phyloP scores from a whole-genome alignment of 352 stramenopile genomes.

The Phytophthora pistaciae region DNA sequence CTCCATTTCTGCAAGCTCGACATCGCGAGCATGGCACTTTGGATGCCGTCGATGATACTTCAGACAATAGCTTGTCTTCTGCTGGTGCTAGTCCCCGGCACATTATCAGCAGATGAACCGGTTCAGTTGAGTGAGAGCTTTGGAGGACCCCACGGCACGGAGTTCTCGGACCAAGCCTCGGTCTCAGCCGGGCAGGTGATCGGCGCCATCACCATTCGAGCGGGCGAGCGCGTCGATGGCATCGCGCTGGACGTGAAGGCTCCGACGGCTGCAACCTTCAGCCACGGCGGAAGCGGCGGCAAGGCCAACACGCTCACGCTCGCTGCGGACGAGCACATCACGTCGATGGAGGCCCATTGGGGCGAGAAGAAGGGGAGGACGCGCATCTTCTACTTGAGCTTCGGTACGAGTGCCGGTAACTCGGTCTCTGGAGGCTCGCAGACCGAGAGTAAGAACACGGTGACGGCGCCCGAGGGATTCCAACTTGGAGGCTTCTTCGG shows the following conservation, averaged over 20 bases:
- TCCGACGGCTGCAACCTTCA: constrained; percentile 27
- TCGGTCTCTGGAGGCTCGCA: constrained; percentile 14
- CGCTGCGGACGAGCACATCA: constrained; percentile 22
- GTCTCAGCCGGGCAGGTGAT: constrained; percentile 23
- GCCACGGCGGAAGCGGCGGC: background rate
- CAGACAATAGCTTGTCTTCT: constrained; percentile 15
- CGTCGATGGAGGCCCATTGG: constrained; percentile 40
- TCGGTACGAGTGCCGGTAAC: constrained; percentile 31
- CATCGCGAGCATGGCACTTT: constrained; percentile 4
- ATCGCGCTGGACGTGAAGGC: constrained; percentile 24
- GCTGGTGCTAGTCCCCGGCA: constrained; percentile 1
- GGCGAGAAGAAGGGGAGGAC: constrained; percentile 23
- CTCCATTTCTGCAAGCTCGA: constrained; percentile 21
- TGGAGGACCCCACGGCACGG: constrained; percentile 24
- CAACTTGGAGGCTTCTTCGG: constrained; percentile 38
- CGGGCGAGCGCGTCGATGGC: constrained; percentile 21
- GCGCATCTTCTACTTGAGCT: constrained; percentile 31
- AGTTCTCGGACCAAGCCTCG: constrained; percentile 31
- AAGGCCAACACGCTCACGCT: background rate
- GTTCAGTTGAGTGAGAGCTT: constrained; percentile 33
- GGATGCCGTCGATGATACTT: constrained; percentile 1
- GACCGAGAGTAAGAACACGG: constrained; percentile 25
- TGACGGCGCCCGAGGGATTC: constrained; percentile 33
- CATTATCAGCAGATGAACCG: constrained; percentile 16
- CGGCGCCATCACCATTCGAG: constrained; percentile 27